Base-by-base conservation (phyloP, 208 protist genomes). In the Novymonas esmeraldas region DNA sequence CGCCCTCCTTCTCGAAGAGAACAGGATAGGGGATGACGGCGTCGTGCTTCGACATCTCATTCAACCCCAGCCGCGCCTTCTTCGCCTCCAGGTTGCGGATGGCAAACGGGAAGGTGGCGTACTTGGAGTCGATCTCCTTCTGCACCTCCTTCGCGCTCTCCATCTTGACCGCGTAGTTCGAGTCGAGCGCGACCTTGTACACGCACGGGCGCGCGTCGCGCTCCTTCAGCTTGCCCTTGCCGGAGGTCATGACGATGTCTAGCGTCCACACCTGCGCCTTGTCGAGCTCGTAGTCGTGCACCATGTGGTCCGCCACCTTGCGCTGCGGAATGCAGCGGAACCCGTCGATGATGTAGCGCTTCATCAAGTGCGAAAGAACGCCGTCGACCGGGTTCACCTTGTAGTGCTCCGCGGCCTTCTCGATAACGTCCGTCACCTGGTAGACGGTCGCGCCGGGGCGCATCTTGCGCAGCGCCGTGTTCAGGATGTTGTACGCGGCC, bases 271-370 rank as follows among this genome's bases (percentile, higher is more conserved):
- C 94, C 79, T 95, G 89, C 41, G 86, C 89, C 65, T 92, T 90
- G 33, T 95, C 88, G 36, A 97, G 70, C 45, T 93, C 89, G 81
- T 97, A 97, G 68, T 98, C 93, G 62, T 99, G 95, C 28, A 98
- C 93, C 79, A 97, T 88, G 73, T 98, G 94, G 28, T 98, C 97
- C 10, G 89, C 75, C 22, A 89, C 82, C 66, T 83, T 80, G 68
- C 94, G 92, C 78, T 92, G 90, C 26, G 98, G 84, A 55, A 99
- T 97, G 67, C 95, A 93, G 62, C 98, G 98, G 73, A 97, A 95
- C 63, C 96, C 97, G 72, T 99, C 98, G 49, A 99, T 97, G 64
- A 99, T 96, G 88, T 98, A 99, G 57, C 98, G 92, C 84, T 98
- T 98, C 38, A 99, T 67, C 85, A 99, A 89, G 81, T 99, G 98